Evolutionary conservation across 257 asterid genomes (phyloP).

Genomic region (Nicotiana obtusifolia): DNA sequence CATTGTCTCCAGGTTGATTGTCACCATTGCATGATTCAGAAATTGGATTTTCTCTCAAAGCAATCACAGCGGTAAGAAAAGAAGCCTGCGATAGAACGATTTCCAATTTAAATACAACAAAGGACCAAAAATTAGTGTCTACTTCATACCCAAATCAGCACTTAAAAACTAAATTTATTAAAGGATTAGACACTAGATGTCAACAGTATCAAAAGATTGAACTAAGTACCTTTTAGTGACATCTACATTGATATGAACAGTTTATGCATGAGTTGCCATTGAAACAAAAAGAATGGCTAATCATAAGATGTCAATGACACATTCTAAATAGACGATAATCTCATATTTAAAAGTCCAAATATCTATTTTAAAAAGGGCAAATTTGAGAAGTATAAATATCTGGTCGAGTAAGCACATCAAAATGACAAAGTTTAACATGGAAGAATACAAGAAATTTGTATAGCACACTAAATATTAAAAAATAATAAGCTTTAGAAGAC

Average conservation of each 20-base stretch:
- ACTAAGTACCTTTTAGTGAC: not conserved
- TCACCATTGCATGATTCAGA: conserved; percentile 24
- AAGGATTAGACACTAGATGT: not conserved
- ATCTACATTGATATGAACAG: not conserved
- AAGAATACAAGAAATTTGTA: not conserved
- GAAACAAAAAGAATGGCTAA: not conserved
- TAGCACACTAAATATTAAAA: not conserved
- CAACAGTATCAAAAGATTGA: not conserved
- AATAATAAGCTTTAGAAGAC: not conserved
- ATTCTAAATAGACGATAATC: not conserved
- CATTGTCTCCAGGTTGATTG: conserved; percentile 33
- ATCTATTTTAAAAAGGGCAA: not conserved
- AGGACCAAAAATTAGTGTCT: not conserved
- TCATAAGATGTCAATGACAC: not conserved
- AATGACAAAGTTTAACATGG: not conserved
- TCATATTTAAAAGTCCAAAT: not conserved
- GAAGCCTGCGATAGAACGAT: conserved; percentile 57
- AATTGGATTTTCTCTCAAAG: conserved; percentile 33
- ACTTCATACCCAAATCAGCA: not conserved
- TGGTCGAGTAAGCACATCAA: not conserved
- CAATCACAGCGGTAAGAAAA: conserved; percentile 55
- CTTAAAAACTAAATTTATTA: not conserved
- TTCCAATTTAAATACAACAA: not conserved
- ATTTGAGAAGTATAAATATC: too few relatives aligned
- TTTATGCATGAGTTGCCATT: not conserved